phyloP scores from a whole-genome alignment of 2,329 filamentous ascomycete species.

The Erysiphe neolycopersici region DNA sequence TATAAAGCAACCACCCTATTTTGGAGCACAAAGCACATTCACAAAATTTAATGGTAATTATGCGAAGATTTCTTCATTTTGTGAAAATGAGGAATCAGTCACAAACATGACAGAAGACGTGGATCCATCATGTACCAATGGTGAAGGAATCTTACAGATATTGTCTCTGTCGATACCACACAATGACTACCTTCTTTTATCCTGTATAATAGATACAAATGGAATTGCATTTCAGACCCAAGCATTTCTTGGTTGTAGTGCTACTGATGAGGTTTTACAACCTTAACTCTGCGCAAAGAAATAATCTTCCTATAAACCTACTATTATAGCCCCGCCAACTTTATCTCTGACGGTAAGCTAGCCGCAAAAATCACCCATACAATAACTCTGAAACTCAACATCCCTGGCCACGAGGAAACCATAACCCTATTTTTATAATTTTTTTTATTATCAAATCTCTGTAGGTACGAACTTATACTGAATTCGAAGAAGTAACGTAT shows the following conservation, averaged over 20 bases:
- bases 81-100: neutral
- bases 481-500: too few relatives aligned
- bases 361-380: neutral
- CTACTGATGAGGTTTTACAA: slow-evolving; percentile 1
- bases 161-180: neutral
- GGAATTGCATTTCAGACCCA: neutral
- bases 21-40: too few relatives aligned
- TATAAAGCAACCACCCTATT: too few relatives aligned
- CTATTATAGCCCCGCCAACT: neutral
- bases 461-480: neutral
- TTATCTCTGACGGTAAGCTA: neutral
- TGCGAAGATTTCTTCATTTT: too few relatives aligned
- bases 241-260: neutral
- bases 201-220: neutral
- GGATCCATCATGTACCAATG: neutral
- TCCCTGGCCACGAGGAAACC: neutral
- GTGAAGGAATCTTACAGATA: neutral
- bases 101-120: neutral
- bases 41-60: too few relatives aligned
- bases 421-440: neutral
- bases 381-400: neutral
- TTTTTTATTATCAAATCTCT: neutral
- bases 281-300: slow-evolving; percentile 1
- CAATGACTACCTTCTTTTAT: neutral
- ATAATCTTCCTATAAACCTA: neutral